A percentile compares a stretch with the other conserved stretches of the same genome.
phyloP scores from a whole-genome alignment of 2,329 filamentous ascomycete genomes.

The Cordyceps cicadae region DNA sequence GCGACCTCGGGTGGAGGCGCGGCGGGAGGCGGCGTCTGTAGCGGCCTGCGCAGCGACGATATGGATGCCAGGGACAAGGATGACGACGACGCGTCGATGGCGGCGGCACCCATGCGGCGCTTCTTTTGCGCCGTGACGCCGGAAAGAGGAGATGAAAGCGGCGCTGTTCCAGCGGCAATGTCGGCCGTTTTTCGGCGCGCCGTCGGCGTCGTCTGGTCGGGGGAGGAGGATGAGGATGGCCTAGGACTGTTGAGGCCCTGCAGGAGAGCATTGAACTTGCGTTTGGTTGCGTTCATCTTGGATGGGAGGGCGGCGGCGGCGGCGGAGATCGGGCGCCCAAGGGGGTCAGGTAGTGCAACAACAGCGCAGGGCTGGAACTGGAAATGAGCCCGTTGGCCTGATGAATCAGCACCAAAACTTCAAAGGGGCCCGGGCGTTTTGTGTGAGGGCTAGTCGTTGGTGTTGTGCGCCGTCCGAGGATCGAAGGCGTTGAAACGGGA shows the following conservation, averaged over 20 bases:
- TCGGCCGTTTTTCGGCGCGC: slow-evolving; percentile 11
- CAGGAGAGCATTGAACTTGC: slow-evolving; percentile 71
- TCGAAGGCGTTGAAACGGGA: neutral
- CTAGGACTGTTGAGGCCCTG: slow-evolving; percentile 50
- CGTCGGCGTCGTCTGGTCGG: slow-evolving; percentile 17
- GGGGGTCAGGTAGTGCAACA: neutral
- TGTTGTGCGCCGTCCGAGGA: neutral
- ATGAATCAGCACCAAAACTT: slow-evolving; percentile 1
- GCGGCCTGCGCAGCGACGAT: slow-evolving; percentile 8
- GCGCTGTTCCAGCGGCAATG: neutral
- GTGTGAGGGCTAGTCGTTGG: neutral
- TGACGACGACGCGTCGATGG: slow-evolving; percentile 11
- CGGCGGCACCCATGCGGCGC: slow-evolving; percentile 39
- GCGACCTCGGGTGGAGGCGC: slow-evolving; percentile 18
- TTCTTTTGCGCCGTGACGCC: slow-evolving; percentile 33
- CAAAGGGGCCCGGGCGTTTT: too few species aligned
- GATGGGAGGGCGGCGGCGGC: neutral
- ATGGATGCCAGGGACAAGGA: slow-evolving; percentile 20
- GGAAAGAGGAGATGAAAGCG: neutral
- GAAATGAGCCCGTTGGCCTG: neutral
- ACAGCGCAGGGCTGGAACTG: neutral
- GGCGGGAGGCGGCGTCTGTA: slow-evolving; percentile 13
- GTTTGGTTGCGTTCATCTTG: slow-evolving; percentile 67
- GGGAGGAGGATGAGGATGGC: slow-evolving; percentile 8
- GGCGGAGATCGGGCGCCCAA: slow-evolving; percentile 2